Evolutionary conservation across 768 basidiomycete genomes (phyloP), one percentile per base, ranked within the genome.

Genomic region (Termitomyces sp.): DNA sequence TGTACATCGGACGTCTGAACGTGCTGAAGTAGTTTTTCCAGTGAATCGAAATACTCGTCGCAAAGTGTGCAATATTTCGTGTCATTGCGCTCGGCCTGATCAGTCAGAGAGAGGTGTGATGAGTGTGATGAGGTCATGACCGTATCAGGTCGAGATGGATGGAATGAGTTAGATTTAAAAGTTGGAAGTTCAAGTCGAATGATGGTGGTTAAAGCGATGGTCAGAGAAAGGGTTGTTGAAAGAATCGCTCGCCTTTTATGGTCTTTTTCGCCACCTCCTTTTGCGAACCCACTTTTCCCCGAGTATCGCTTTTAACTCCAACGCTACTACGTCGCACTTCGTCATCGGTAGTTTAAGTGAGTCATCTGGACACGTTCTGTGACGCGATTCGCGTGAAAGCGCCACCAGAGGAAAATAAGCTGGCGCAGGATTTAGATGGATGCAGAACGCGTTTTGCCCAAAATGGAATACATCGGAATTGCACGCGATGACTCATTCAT

Each of bases 211-310:
- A 11, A 40, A 56, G 41, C 50, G 13, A 43, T 55, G 33, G 54
- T 56, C 9, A 28, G 51, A 24, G 54, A 24, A 1, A 51, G 45
- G 10, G 16, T 52, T 52, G 44, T 57, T 8, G 44, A 36, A 41
- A 26, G 16, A 38, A 35, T n/a, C 16, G 49, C 49, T 52, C 30
- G 56, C 32, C 41, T 52, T 57, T 36, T 52, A 57, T 57, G 56
- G 33, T 36, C 30, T 52, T 46, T 57, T 57, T 52, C 41, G 56
- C 56, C 56, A 52, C 56, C 56, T 52, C 56, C 56, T 57, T 52
- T 57, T 51, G 26, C 5, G 14, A 30, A 56, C 40, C 47, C 38
- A 50, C 38, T 50, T 3, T 56, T 38, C 9, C 32, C 48, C 55
- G 55, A 56, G 44, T 6, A 55, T 10, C 8, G 26, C 45, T 22